Evolutionary conservation across 2,329 filamentous ascomycete genomes (phyloP), one percentile per base, ranked within the genome.

Genomic region (Cladorrhinum sp.): DNA sequence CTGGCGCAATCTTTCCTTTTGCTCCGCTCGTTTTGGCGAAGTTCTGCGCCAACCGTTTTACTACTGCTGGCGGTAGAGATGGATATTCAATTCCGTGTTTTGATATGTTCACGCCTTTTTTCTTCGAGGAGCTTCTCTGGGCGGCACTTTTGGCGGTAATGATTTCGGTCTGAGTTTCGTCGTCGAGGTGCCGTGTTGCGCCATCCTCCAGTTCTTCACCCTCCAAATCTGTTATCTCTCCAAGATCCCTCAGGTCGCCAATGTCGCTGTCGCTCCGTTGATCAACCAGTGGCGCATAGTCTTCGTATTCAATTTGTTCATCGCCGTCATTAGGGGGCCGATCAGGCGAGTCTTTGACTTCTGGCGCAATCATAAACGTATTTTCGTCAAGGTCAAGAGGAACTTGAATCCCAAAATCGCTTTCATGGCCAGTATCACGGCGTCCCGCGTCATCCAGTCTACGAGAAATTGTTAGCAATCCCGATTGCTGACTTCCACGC

Each of bases 21-120:
- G 82, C 78, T 20, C 87, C 86, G 50, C 86, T 84, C 3, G 84
- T 85, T 67, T 86, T 85, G 20, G 89, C 83, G 69, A 92, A 91
- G 1, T 84, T 88, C 32, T 87, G 87, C 7, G 88, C 88, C 1
- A 92, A 75, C 64, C 85, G 81, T 74, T 93, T 93, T 55, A 96
- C 86, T 20, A 93, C 85, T 0, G 85, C 81, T 0, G 83, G 76
- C 2, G 92, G 91, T 48, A 96, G 77, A 0, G 88, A 86, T 0
- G 91, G 89, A 65, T 93, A 92, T 62, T 88, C 84, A 54, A 90
- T 85, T 24, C 91, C 91, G 69, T 92, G 80, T 53, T 83, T 83
- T 0, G 92, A 96, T 52, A 85, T 80, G 64, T 84, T 82, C 66
- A 85, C 78, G 25, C 72, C 74, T 5, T 73, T 71, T 67, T 81